Conservation (phyloP, 306 rosid genomes). For the Prunus padus region DNA sequence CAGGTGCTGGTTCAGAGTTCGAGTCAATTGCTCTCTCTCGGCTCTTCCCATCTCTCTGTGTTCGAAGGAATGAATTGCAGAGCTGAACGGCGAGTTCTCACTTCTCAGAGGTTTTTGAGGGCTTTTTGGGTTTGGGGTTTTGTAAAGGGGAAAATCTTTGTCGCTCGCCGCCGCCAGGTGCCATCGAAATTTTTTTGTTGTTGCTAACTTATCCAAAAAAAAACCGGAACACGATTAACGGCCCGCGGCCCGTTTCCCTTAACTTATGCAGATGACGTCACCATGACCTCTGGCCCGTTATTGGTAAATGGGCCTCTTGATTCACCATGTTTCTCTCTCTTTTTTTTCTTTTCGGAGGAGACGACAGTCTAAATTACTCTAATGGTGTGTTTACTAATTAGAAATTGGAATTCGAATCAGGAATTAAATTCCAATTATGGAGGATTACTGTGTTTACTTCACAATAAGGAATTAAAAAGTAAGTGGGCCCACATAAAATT, state of each 20-base stretch:
- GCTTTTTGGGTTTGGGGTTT: not conserved
- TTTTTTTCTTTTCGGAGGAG: no score
- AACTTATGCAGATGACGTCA: not conserved
- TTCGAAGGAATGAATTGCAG: not conserved
- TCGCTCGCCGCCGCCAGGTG: not conserved
- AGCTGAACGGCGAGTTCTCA: not conserved
- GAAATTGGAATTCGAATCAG: no score
- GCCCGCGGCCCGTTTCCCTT: not conserved
- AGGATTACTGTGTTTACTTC: no score
- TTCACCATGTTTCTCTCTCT: not conserved
- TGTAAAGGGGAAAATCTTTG: not conserved
- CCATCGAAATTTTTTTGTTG: rapidly evolving
- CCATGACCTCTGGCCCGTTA: not conserved
- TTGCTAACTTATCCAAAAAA: no score
- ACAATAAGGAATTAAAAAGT: no score
- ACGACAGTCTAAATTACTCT: no score
- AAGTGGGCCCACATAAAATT: no score
- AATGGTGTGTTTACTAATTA: no score
- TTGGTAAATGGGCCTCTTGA: not conserved
- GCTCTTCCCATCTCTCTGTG: slow-evolving; percentile 33
- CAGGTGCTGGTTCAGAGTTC: slow-evolving; percentile 49
- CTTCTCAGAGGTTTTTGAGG: not conserved
- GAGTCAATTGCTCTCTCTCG: slow-evolving; percentile 52
- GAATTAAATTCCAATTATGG: no score
- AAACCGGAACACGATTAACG: not conserved